phyloP scores from a whole-genome alignment of 2,329 filamentous ascomycete species.

The Lanzia echinophila region DNA sequence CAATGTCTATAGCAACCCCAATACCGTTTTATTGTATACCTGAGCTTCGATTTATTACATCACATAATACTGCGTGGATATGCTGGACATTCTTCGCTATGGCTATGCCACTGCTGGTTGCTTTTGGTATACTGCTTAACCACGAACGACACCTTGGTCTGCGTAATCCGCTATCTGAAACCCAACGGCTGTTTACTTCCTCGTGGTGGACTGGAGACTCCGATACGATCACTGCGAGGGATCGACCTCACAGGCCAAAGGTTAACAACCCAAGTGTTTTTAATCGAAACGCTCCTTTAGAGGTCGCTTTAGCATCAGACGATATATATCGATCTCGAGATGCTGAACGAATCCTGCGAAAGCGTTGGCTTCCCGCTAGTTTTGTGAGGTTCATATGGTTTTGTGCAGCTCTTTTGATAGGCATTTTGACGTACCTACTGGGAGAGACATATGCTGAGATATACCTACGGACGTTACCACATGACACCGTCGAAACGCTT shows the following conservation, averaged over 20 bases:
- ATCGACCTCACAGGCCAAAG: slow-evolving; percentile 34
- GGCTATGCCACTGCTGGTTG: slow-evolving; percentile 61
- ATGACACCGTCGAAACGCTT: slow-evolving; percentile 59
- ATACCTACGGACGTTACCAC: slow-evolving; percentile 59
- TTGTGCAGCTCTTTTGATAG: slow-evolving; percentile 55
- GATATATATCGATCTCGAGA: slow-evolving; percentile 12
- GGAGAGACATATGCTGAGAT: slow-evolving; percentile 65
- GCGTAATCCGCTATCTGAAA: slow-evolving; percentile 56
- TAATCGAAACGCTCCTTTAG: slow-evolving; percentile 27
- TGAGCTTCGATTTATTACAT: slow-evolving; percentile 45
- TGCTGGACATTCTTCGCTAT: slow-evolving; percentile 65
- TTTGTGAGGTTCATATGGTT: slow-evolving; percentile 67
- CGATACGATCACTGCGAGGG: slow-evolving; percentile 36
- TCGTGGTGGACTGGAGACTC: slow-evolving; percentile 59
- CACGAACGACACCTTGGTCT: slow-evolving; percentile 58
- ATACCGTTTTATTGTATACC: slow-evolving; percentile 53
- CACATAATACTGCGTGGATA: slow-evolving; percentile 62
- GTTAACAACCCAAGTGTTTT: slow-evolving; percentile 25
- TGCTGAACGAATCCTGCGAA: slow-evolving; percentile 21
- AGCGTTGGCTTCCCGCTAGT: slow-evolving; percentile 54
- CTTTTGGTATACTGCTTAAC: slow-evolving; percentile 55
- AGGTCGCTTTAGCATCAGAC: slow-evolving; percentile 26
- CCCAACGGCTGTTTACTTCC: slow-evolving; percentile 59
- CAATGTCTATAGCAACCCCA: slow-evolving; percentile 52
- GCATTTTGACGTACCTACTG: slow-evolving; percentile 58